Base-by-base conservation (phyloP, 345 rosid species). In the Moricandia moricandioides region DNA sequence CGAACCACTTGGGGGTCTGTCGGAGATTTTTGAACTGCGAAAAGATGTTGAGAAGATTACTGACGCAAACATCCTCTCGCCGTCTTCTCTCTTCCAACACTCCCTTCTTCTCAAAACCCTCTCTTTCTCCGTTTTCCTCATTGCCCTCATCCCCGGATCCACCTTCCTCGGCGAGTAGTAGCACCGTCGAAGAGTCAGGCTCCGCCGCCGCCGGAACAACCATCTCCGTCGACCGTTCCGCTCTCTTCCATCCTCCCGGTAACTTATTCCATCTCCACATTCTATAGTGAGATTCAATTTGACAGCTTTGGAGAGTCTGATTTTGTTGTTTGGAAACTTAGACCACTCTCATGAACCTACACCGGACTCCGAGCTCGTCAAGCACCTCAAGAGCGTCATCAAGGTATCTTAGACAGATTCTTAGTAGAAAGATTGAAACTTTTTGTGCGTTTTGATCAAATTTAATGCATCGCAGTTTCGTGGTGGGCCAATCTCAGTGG, bases 401-500 rank as follows among this genome's bases (percentile, higher is more conserved):
- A 94, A 90, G 96, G 98, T 94, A 27, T 9, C 10, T 39, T 17
- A 13, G 3, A 12, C 4, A 10, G 49, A 43, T 82, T 31, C 37
- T 65, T 16, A 21, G 18, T 47, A 21, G 57, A 51, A 17, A 51
- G 9, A 9, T 34, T 27, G 29, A 8, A 27, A 27, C 56, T 54
- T 69, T 51, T 47, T 13, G 6, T 5, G 8, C 11, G 24, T 52
- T 9, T 26, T 56, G 61, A 39, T 21, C 9, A 4, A 14, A 57
- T 27, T 10, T 16, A 2, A 21, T 62, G 65, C 12, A 78, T 79
- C 3, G 1, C 74, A 92, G 97, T 92, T 91, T 79, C 89, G 96
- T 6, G 96, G 97, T 45, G 97, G 99, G 13, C 97, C 97, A 55
- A 89, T 95, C 78, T 85, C 96, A 13, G 88, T 92, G 67, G 99